phyloP scores from a whole-genome alignment of 2,329 filamentous ascomycete species.

The Trichoderma gracile region DNA sequence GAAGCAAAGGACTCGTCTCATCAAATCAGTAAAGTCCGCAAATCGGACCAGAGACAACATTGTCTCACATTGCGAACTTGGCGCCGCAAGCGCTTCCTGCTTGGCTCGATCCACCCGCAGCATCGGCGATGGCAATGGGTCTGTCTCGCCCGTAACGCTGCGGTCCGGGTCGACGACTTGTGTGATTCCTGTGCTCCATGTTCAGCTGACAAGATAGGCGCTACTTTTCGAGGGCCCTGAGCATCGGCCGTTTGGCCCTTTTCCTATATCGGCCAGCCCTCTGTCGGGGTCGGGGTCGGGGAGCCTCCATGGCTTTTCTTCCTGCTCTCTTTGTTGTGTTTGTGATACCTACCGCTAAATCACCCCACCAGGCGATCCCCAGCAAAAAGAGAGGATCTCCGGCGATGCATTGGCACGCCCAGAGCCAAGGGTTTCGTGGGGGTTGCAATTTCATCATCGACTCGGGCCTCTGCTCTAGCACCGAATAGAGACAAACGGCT shows the following conservation, averaged over 20 bases:
- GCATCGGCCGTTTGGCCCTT: background rate
- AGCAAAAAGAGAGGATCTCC: slow-evolving; percentile 8
- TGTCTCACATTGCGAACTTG: slow-evolving; percentile 2
- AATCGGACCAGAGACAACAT: background rate
- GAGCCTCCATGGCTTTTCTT: background rate
- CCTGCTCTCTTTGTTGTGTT: background rate
- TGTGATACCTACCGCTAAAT: no score
- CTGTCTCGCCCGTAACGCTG: background rate
- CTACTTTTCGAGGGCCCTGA: background rate
- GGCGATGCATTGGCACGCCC: slow-evolving; percentile 1
- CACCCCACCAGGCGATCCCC: slow-evolving; percentile 19
- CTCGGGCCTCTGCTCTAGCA: background rate
- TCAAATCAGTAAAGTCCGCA: background rate
- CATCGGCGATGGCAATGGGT: background rate
- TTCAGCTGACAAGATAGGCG: slow-evolving; percentile 4
- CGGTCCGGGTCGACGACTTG: background rate
- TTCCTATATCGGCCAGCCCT: background rate
- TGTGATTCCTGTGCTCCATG: background rate
- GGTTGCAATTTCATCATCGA: slow-evolving; percentile 2
- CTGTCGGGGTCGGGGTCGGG: background rate
- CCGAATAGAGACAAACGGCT: background rate
- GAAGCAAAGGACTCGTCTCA: no score
- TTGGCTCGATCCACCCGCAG: background rate
- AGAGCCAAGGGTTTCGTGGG: slow-evolving; percentile 9
- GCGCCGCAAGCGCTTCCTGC: slow-evolving; percentile 17